A percentile compares a stretch with the other conserved stretches of the same genome.
phyloP scores from a whole-genome alignment of 805 yeast species.

The Sugiyamaella lignohabitans region DNA sequence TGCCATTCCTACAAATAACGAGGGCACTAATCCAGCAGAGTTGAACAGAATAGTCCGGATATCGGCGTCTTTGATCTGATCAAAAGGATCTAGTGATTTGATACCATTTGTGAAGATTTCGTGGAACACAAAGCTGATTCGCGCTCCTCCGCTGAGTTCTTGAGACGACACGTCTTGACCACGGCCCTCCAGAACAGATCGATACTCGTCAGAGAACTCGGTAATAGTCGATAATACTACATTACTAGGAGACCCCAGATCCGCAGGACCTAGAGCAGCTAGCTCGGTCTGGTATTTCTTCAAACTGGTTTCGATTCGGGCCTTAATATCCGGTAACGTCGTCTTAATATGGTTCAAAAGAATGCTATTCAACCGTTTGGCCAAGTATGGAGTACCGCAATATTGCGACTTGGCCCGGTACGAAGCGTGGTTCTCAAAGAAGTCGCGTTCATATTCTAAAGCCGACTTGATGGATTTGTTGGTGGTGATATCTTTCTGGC shows the following conservation, averaged over 20 bases:
- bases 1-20: conserved; percentile 92
- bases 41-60: conserved; percentile 96
- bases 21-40: conserved; percentile 93
- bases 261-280: conserved; percentile 69
- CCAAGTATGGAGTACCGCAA: conserved; percentile 95
- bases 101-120: conserved; percentile 94
- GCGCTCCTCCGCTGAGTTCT: conserved; percentile 96
- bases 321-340: conserved; percentile 87
- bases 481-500: conserved; percentile 89
- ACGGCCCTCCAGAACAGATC: conserved; percentile 87
- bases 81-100: conserved; percentile 88
- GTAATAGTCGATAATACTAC: conserved; percentile 88
- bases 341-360: conserved; percentile 84
- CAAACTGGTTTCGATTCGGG: conserved; percentile 78
- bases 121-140: conserved; percentile 95
- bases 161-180: conserved; percentile 81
- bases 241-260: conserved; percentile 75
- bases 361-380: conserved; percentile 84
- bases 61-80: conserved; percentile 90
- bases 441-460: conserved; percentile 69
- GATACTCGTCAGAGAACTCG: conserved; percentile 88
- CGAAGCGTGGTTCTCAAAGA: conserved; percentile 80
- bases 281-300: conserved; percentile 82
- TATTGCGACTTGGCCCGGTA: conserved; percentile 87
- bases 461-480: conserved; percentile 88